Evolutionary conservation across 306 rosid species (phyloP).

Genomic region (Rosa multiflora): DNA sequence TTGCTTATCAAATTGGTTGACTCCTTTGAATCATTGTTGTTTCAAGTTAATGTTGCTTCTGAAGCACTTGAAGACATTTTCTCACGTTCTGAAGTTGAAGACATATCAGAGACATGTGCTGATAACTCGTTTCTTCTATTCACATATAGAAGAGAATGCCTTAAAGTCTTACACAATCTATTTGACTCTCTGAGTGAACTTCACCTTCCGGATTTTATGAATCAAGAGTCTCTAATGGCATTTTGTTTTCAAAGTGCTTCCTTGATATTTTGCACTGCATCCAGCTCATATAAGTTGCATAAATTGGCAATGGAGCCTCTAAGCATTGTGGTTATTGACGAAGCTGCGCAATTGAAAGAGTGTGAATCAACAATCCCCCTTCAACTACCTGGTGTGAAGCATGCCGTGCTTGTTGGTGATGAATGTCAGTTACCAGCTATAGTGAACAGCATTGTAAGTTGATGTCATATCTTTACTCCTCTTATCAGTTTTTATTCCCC

Average conservation of each 20-base stretch:
- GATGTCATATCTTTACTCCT: background rate
- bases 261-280: constrained; percentile 66
- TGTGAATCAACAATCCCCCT: constrained; percentile 71
- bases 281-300: constrained; percentile 58
- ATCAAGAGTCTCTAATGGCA: constrained; percentile 19
- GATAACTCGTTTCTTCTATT: constrained; percentile 18
- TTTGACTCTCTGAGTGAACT: constrained; percentile 41
- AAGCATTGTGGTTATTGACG: constrained; percentile 62
- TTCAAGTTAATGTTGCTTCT: constrained; percentile 29
- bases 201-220: constrained; percentile 33
- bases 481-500: background rate
- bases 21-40: constrained; percentile 42
- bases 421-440: constrained; percentile 74
- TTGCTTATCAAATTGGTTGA: constrained; percentile 29
- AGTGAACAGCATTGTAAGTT: constrained; percentile 58
- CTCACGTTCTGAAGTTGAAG: constrained; percentile 21
- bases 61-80: constrained; percentile 43
- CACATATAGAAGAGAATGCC: constrained; percentile 38
- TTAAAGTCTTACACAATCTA: constrained; percentile 38
- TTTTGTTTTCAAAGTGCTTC: constrained; percentile 65
- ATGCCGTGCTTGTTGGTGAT: constrained; percentile 73
- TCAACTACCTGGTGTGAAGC: constrained; percentile 48
- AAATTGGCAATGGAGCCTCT: constrained; percentile 42
- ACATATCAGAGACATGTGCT: constrained; percentile 9
- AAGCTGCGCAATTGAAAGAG: constrained; percentile 79